Base-by-base conservation (phyloP, 2,329 filamentous ascomycete species). In the Colletotrichum sp. region DNA sequence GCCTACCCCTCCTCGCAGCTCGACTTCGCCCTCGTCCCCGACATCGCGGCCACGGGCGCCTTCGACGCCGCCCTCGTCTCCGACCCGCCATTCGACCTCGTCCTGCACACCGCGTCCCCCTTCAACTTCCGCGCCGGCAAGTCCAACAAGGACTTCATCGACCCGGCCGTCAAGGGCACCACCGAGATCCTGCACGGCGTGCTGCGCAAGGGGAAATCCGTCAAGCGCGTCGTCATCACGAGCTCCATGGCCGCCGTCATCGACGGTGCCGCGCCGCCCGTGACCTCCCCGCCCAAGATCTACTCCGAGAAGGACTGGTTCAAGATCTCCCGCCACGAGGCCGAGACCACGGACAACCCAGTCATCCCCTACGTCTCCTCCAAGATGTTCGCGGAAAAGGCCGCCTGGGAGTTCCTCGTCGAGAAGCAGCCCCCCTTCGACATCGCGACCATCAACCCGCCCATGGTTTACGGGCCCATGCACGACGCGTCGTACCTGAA, bases 31-130 rank as follows among this genome's bases (percentile, higher is more conserved):
- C 62, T 82, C 30, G 85, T 87, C 0, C 80, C 82, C 2, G 84
- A 87, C 69, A 85, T 87, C 28, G 75, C 80, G 9, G 79, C 71
- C 5, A 55, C 79, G 3, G 79, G 81, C 1, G 85, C 85, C 28
- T 87, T 86, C 72, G 82, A 85, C 77, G 67, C 76, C 18, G 85
- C 81, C 6, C 79, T 85, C 21, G 71, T 72, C 12, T 83, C 78
- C 12, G 82, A 85, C 80, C 5, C 87, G 87, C 90, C 92, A 1
- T 94, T 96, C 77, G 93, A 95, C 80, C 92, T 90, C 62, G 94
- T 96, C 65, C 88, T 95, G 68, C 94, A 95, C 82, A 95, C 94
- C 8, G 94, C 94, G 3, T 93, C 91, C 0, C 95, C 95, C 0
- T 96, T 95, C 85, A 92, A 95, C 80, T 90, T 93, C 83, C 28